Evolutionary conservation across 2,329 filamentous ascomycete genomes (phyloP), one percentile per base, ranked within the genome.

Genomic region (Colletotrichum spaethianum): DNA sequence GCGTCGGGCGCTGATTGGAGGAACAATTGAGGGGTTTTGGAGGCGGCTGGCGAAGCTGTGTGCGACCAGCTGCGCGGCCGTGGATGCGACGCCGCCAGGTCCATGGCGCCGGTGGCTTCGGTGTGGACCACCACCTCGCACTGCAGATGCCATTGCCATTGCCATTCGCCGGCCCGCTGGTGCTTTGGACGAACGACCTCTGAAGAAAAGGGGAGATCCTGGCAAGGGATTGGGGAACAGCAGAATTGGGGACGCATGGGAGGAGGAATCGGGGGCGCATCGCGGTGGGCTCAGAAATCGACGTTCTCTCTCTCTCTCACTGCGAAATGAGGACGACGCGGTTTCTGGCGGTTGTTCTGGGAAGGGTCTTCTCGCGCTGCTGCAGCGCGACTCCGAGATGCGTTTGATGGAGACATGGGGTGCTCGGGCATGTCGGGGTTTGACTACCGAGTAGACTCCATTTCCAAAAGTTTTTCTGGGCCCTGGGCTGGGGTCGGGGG

Each of bases 11-110:
- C 26, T 65, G 63, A 74, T 74, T 73, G 73, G 73, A 73, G 73
- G 73, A 74, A 71, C 26, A 71, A 73, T 74, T 73, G 71, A 66
- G 73, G 70, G 73, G 73, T 70, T 60, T 65, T 18, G 23, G 62
- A 11, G 16, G 18, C 55, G 38, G 56, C 14, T 31, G 46, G 55
- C 23, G 36, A 38, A 40, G 63, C 55, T 31, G 52, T 4, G 18
- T 16, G 52, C 52, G 40, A 36, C 36, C 6, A 23, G 44, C n/a
- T 18, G 4, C 9, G 31, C 31, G 14, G 33, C 31, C 42, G 16
- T 40, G 60, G 11, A 52, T 31, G 44, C 31, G 28, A 50, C 44
- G 23, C 44, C 16, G 42, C 28, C 33, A n/a, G 57, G 28, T 36
- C 42, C 57, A 46, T 48, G 20, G 7, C 18, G 26, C 20, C 55